Evolutionary conservation across 768 basidiomycete species (phyloP), one percentile per base, ranked within the genome.

Genomic region (Lactifluus pinguis): DNA sequence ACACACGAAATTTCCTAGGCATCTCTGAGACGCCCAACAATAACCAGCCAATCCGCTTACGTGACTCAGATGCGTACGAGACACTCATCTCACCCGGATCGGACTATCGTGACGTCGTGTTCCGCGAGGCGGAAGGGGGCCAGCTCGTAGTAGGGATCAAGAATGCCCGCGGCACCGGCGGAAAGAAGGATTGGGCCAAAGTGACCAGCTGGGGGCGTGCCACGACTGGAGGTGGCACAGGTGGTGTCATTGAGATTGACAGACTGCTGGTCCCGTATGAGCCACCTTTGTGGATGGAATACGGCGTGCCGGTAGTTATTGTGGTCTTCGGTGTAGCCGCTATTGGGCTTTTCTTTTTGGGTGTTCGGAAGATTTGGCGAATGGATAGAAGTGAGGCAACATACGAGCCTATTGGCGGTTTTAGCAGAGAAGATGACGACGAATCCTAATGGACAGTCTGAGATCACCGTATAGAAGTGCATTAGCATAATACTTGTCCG

Each of bases 221-320:
- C 49, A 89, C 89, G 36, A 83, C 82, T 8, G 83, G 82, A 11
- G 76, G 78, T 13, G 84, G 87, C 39, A 84, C 82, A 0, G 95
- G 95, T 0, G 95, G 95, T 4, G 92, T 98, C 42, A 80, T 98
- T 60, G 81, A 87, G 72, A 88, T 98, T 61, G 91, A 97, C 75
- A 78, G 79, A 45, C 77, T 98, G 13, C 75, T 99, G 56, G 69
- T 85, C 25, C 97, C 97, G 38, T 98, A 93, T 71, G 76, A 85
- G 60, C 92, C 95, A 3, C 79, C 85, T 4, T 92, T 90, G 91
- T 93, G 87, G 83, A 75, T 82, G 41, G 76, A 83, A 68, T 93
- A 85, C 68, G 88, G 90, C 44, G 77, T 79, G 4, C 89, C 91
- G 0, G 66, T 80, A n/a, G 74, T 79, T 32, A 83, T 88, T 4